A percentile compares a stretch with the other conserved stretches of the same genome.
phyloP scores from a whole-genome alignment of 768 basidiomycete genomes.

The Russula olivacea region DNA sequence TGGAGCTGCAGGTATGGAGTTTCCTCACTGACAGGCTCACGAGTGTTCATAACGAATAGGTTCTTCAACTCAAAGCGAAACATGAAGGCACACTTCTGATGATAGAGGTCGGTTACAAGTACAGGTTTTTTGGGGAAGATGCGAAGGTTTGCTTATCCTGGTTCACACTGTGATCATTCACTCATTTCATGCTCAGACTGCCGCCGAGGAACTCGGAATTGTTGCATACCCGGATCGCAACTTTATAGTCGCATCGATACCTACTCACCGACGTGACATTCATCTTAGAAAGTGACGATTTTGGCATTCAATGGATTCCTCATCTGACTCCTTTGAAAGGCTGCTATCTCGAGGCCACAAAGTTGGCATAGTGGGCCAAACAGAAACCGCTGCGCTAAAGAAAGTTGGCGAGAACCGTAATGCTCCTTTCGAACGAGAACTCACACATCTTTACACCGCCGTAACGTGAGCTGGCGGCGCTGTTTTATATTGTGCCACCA shows the following conservation, averaged over 20 bases:
- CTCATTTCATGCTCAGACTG: conserved; percentile 37
- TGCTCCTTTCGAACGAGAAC: conserved; percentile 62
- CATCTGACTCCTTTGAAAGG: conserved; percentile 34
- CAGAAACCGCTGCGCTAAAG: conserved; percentile 85
- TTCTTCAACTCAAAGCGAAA: conserved; percentile 54
- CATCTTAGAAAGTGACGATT: conserved; percentile 67
- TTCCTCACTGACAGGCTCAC: neutral
- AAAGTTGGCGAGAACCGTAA: conserved; percentile 73
- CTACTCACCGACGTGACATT: conserved; percentile 57
- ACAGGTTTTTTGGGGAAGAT: conserved; percentile 77
- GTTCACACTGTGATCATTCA: neutral
- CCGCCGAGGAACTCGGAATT: conserved; percentile 73
- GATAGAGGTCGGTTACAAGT: conserved; percentile 82
- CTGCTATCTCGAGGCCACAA: conserved; percentile 73
- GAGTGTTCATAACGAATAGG: conserved; percentile 32
- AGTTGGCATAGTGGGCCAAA: conserved; percentile 78
- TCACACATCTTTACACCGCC: conserved; percentile 79
- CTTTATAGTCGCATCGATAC: conserved; percentile 70
- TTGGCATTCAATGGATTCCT: neutral
- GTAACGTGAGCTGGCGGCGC: conserved; percentile 58
- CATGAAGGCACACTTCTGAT: conserved; percentile 65
- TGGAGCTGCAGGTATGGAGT: conserved; percentile 60
- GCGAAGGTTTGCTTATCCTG: conserved; percentile 47
- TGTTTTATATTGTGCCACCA: neutral
- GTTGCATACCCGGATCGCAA: conserved; percentile 67